phyloP scores from a whole-genome alignment of 2,329 filamentous ascomycete species.

The Gnomoniopsis smithogilvyi region DNA sequence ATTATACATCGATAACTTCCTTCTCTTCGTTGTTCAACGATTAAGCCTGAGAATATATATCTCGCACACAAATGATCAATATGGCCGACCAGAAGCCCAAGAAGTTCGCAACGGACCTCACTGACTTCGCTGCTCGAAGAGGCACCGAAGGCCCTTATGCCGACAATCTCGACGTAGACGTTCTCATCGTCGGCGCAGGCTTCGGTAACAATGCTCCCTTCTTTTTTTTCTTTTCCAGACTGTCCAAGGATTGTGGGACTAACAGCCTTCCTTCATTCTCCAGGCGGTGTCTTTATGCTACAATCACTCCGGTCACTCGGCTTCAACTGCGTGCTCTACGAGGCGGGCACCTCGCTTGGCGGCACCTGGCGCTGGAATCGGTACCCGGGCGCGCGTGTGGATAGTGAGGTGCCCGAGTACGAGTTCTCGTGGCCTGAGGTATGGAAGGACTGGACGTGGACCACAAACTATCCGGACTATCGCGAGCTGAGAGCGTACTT shows the following conservation, averaged over 20 bases:
- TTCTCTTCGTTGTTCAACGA: not conserved
- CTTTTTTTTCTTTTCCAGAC: too few relatives aligned
- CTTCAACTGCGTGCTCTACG: slow-evolving; percentile 17
- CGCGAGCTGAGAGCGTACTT: slow-evolving; percentile 55
- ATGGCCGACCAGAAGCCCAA: not conserved
- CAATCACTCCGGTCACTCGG: not conserved
- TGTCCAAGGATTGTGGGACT: not conserved
- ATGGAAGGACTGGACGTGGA: slow-evolving; percentile 55
- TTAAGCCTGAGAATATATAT: not conserved
- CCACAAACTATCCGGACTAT: slow-evolving; percentile 46
- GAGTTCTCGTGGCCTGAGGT: slow-evolving; percentile 38
- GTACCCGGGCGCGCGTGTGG: slow-evolving; percentile 41
- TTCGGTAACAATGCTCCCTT: not conserved
- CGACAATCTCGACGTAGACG: not conserved
- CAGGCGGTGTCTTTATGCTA: not conserved
- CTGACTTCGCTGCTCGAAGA: not conserved
- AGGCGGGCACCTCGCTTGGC: slow-evolving; percentile 34
- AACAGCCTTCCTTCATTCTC: not conserved
- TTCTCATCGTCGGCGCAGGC: not conserved
- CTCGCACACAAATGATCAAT: not conserved
- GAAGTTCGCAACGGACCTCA: not conserved
- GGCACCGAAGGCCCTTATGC: not conserved
- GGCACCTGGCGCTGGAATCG: slow-evolving; percentile 43
- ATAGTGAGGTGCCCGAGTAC: slow-evolving; percentile 33
- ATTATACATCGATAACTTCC: too few relatives aligned